A percentile compares a stretch with the other conserved stretches of the same genome.
phyloP scores from a whole-genome alignment of 2,329 filamentous ascomycete species.

The Dactylellina sp. region DNA sequence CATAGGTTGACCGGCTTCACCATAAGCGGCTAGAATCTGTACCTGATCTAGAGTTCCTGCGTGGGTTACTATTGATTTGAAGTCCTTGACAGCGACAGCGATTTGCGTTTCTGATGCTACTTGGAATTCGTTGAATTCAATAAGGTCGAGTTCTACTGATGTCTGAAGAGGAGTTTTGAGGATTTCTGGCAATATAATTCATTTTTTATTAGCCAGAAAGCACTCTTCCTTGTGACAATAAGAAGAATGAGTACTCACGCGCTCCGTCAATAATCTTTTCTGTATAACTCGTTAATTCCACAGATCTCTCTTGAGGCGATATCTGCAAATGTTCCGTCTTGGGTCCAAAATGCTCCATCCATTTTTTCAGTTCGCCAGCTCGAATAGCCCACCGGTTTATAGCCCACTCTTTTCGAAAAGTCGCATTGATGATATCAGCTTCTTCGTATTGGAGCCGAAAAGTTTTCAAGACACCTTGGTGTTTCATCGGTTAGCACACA shows the following conservation, averaged over 20 bases:
- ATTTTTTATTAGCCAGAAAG: slow-evolving; percentile 36
- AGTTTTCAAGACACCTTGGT: slow-evolving; percentile 67
- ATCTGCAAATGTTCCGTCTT: slow-evolving; percentile 70
- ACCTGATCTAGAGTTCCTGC: slow-evolving; percentile 67
- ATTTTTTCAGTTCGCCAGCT: slow-evolving; percentile 67
- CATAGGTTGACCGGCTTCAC: slow-evolving; percentile 67
- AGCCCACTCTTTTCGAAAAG: slow-evolving; percentile 60
- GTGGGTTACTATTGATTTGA: slow-evolving; percentile 68
- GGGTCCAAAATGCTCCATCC: slow-evolving; percentile 69
- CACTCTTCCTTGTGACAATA: neutral
- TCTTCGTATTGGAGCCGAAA: slow-evolving; percentile 70
- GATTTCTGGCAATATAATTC: slow-evolving; percentile 63
- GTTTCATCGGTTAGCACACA: slow-evolving; percentile 23
- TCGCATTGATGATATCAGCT: slow-evolving; percentile 68
- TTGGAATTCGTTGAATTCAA: slow-evolving; percentile 68
- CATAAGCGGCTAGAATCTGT: slow-evolving; percentile 67
- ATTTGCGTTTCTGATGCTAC: slow-evolving; percentile 68
- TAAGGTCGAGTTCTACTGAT: slow-evolving; percentile 67
- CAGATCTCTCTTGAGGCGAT: slow-evolving; percentile 66
- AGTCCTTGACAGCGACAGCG: slow-evolving; percentile 69
- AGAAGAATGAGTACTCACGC: slow-evolving; percentile 60
- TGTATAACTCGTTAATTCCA: slow-evolving; percentile 69
- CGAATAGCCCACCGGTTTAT: slow-evolving; percentile 68
- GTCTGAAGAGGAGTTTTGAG: slow-evolving; percentile 70
- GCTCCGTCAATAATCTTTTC: slow-evolving; percentile 69